These are phyloP conservation scores for Hordeum pubiflorum DNA, from an alignment of 202 grass and related monocot genomes.

Conservation along the genomic window DNA sequence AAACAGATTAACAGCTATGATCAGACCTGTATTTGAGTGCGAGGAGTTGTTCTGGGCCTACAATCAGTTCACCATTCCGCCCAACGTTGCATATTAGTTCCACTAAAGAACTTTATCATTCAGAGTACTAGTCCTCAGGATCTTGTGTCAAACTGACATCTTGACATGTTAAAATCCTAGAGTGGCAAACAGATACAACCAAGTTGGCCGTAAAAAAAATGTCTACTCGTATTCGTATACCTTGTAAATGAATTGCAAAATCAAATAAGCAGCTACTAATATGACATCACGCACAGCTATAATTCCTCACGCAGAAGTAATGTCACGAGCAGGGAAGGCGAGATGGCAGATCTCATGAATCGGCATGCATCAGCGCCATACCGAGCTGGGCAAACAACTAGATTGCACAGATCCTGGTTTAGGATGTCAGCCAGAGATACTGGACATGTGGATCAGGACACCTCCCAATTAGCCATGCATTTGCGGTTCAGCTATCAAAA, in stretches of 20 bases:
- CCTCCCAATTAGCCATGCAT: background rate
- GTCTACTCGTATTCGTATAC: background rate
- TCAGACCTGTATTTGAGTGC: background rate
- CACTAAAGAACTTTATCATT: background rate
- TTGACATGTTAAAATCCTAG: background rate
- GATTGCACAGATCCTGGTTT: background rate
- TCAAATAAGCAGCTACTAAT: background rate
- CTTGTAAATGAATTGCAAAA: background rate
- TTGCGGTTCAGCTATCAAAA: background rate
- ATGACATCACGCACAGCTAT: background rate
- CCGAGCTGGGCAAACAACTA: background rate
- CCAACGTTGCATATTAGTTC: background rate
- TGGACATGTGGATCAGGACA: background rate
- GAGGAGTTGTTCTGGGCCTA: background rate
- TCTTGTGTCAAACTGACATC: no score
- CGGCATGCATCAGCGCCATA: background rate
- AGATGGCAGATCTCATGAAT: background rate
- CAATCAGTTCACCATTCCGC: background rate
- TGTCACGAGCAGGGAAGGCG: background rate
- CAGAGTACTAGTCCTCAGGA: background rate
- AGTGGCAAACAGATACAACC: background rate
- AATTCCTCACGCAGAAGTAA: conserved; percentile 16
- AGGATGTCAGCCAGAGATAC: background rate
- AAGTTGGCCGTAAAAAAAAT: background rate
- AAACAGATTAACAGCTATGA: background rate